A percentile compares a stretch with the other conserved stretches of the same genome.
These are phyloP conservation scores for Filobasidium floriforme DNA, from an alignment of 768 basidiomycete species.

Conservation along the genomic window DNA sequence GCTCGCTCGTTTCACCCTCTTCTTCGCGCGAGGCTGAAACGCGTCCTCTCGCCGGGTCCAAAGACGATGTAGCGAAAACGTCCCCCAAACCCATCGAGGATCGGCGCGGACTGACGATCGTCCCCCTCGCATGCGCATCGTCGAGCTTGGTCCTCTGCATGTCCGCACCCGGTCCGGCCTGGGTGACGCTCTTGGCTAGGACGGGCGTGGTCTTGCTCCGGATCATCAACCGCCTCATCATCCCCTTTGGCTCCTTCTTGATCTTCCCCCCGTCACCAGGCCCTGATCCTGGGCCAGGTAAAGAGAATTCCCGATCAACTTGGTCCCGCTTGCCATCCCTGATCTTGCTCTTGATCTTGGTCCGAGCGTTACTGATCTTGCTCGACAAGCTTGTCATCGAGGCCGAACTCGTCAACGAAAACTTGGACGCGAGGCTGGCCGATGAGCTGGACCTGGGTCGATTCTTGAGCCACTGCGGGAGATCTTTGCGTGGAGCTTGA, in stretches of 20 bases:
- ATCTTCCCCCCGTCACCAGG: background rate
- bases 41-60: no score
- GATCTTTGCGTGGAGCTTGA: background rate
- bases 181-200: background rate
- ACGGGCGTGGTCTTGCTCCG: background rate
- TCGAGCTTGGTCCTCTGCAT: background rate
- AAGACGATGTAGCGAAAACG: background rate
- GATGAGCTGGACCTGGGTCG: background rate
- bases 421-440: background rate
- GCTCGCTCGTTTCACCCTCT: background rate
- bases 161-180: background rate
- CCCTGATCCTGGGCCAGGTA: background rate
- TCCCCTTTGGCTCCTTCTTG: background rate
- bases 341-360: background rate
- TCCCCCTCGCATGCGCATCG: background rate
- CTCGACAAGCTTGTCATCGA: conserved; percentile 1
- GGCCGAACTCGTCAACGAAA: background rate
- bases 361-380: background rate
- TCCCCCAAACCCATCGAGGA: background rate
- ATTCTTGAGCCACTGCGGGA: background rate
- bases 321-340: background rate
- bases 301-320: background rate
- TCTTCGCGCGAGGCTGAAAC: background rate
- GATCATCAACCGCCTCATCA: conserved; percentile 1
- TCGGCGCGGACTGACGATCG: background rate